Evolutionary conservation across 1,284 basidiomycete genomes (phyloP).

Genomic region (Gomphus bonarii): DNA sequence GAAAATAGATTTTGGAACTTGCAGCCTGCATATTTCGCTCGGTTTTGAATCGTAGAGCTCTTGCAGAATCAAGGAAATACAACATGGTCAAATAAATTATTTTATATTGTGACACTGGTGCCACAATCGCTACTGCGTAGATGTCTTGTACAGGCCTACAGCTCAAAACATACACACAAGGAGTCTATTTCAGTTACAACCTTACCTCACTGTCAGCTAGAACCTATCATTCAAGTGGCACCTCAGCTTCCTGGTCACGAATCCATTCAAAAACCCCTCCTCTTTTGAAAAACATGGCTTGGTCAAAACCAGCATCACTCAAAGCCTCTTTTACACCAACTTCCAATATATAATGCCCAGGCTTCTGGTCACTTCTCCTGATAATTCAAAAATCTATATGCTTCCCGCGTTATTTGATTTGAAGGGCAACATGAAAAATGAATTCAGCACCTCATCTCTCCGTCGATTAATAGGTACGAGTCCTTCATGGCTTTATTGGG

Average conservation of each 20-base stretch:
- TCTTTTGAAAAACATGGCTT: constrained; percentile 23
- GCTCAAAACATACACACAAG: no score
- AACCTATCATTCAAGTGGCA: not conserved
- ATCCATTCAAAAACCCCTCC: constrained; percentile 28
- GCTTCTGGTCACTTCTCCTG: constrained; percentile 21
- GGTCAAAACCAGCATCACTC: constrained; percentile 26
- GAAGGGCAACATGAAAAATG: not conserved
- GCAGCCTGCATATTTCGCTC: no score
- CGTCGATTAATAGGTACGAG: constrained; percentile 28
- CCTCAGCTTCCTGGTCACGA: constrained; percentile 2
- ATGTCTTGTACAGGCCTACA: no score
- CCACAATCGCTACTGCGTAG: no score
- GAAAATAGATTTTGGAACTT: no score
- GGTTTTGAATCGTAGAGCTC: no score
- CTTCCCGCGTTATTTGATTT: not conserved
- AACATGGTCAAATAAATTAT: no score
- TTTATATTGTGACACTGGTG: no score
- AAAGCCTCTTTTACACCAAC: constrained; percentile 27
- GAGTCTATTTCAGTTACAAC: no score
- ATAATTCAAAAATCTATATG: constrained; percentile 24
- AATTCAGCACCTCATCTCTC: constrained; percentile 23
- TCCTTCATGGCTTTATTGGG: constrained; percentile 28
- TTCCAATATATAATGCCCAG: constrained; percentile 25
- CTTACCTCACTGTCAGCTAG: no score
- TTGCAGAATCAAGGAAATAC: no score